phyloP scores from a whole-genome alignment of 495 filamentous ascomycete genomes.

The Penicillium maclennaniae region DNA sequence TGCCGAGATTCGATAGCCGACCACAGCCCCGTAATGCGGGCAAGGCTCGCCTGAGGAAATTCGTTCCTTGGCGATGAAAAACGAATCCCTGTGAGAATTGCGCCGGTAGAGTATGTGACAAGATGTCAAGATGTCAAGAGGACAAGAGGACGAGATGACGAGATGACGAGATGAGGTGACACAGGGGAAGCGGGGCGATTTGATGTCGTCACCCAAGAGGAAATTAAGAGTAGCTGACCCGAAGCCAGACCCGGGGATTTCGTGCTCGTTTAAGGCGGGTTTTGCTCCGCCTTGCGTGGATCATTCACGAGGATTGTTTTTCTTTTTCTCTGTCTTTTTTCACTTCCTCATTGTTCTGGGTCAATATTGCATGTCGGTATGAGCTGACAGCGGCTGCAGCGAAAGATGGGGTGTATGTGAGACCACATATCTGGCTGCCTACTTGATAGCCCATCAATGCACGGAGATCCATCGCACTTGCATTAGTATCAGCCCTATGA shows the following conservation, averaged over 20 bases:
- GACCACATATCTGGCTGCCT: not conserved
- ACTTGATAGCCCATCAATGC: not conserved
- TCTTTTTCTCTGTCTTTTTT: not conserved
- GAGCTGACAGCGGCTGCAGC: not conserved
- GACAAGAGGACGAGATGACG: no score
- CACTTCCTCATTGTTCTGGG: not conserved
- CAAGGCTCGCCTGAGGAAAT: not conserved
- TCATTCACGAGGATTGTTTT: not conserved
- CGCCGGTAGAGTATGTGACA: not conserved
- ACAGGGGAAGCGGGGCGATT: conserved; percentile 9
- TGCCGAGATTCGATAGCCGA: conserved; percentile 16
- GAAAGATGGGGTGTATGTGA: not conserved
- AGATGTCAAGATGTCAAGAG: not conserved
- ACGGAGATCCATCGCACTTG: not conserved
- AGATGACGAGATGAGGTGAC: conserved; percentile 3
- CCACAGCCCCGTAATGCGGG: conserved; percentile 6
- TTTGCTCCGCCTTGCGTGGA: not conserved
- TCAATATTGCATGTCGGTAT: not conserved
- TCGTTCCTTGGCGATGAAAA: not conserved
- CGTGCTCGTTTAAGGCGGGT: no score
- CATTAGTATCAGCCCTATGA: not conserved
- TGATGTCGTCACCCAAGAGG: conserved; percentile 21
- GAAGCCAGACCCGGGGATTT: no score
- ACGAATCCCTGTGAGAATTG: no score
- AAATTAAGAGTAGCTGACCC: not conserved